Base-by-base conservation (phyloP, 495 filamentous ascomycete species). In the Aspergillus cavernicola region DNA sequence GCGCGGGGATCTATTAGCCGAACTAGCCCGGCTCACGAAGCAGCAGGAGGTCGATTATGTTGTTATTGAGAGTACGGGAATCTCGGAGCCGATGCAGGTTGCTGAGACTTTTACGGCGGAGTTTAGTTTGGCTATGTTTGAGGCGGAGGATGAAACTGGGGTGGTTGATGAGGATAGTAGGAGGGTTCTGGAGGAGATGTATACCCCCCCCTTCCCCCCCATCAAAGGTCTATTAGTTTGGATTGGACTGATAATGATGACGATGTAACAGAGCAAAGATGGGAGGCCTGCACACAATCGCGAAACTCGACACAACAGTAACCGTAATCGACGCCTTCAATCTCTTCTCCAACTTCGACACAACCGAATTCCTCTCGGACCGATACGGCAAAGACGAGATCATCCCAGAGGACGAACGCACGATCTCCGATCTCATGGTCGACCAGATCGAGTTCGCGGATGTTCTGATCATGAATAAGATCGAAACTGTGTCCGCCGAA, bases 381-480 rank as follows among this genome's bases (percentile, higher is more conserved):
- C 75, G 80, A 9, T 72, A 73, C 44, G 71, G 71, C 0, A 47
- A 49, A 5, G 63, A 72, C 1, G 69, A 66, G 29, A 69, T 77
- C 12, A 67, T 75, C 0, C 65, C 72, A 0, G 81, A 84, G 50
- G 81, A 84, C 42, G 80, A 84, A 31, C 72, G 80, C 3, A 82
- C 80, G 1, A 80, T 83, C 37, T 81, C 80, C 11, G 79, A 84
- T 46, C 71, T 83, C 2, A 79, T 82, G 66, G 79, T 82, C 0
- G 81, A 84, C 49, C 81, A 84, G 54, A 80, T 84, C 38, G 81
- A 84, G 58, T 84, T 84, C 49, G 79, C 81, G 5, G 78, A 84
- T 45, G 79, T 84, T 2, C 65, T 84, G 11, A 67, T 84, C 24
- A 54, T 83, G 26, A 83, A 84, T 58, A 84, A 84, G 63, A 69